These are phyloP conservation scores for Plicaturopsis crispa DNA, from an alignment of 768 basidiomycete species.

Conservation along the genomic window DNA sequence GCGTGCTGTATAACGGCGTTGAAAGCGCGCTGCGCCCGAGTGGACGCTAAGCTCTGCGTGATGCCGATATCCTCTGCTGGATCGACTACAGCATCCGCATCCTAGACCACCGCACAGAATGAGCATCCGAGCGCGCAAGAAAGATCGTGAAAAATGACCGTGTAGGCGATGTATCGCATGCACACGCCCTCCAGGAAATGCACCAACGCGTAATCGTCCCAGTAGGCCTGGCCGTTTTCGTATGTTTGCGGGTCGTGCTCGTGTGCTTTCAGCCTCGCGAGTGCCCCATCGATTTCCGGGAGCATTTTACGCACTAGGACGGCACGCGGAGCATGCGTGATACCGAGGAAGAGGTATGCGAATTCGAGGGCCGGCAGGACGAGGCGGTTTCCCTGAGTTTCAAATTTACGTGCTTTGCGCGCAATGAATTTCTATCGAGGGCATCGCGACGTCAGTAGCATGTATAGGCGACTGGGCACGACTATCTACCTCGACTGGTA, in stretches of 20 bases:
- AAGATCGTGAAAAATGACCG: conserved; percentile 39
- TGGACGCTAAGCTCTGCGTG: not conserved
- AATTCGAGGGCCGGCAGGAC: conserved; percentile 79
- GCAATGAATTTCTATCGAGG: conserved; percentile 47
- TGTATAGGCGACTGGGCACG: not conserved
- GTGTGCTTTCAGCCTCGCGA: conserved; percentile 30
- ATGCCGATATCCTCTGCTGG: not conserved
- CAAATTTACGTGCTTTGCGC: conserved; percentile 35
- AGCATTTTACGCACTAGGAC: conserved; percentile 58
- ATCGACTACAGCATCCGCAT: conserved; percentile 45
- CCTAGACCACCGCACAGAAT: conserved; percentile 24
- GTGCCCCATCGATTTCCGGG: conserved; percentile 48
- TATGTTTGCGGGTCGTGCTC: conserved; percentile 19
- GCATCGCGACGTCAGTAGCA: not conserved
- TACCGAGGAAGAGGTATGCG: conserved; percentile 72
- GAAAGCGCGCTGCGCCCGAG: conserved; percentile 46
- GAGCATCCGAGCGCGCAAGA: not conserved
- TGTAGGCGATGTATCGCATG: conserved; percentile 77
- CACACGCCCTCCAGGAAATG: conserved; percentile 82
- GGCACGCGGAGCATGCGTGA: conserved; percentile 66
- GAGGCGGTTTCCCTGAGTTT: conserved; percentile 41
- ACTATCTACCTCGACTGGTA: conserved; percentile 52
- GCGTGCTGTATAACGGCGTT: conserved; percentile 64
- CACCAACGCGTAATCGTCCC: conserved; percentile 82
- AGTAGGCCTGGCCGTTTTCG: conserved; percentile 52